A percentile compares a stretch with the other conserved stretches of the same genome.
These are phyloP conservation scores for Aspergillus novofumigatus DNA, from an alignment of 2,329 filamentous ascomycete species.

Conservation along the genomic window DNA sequence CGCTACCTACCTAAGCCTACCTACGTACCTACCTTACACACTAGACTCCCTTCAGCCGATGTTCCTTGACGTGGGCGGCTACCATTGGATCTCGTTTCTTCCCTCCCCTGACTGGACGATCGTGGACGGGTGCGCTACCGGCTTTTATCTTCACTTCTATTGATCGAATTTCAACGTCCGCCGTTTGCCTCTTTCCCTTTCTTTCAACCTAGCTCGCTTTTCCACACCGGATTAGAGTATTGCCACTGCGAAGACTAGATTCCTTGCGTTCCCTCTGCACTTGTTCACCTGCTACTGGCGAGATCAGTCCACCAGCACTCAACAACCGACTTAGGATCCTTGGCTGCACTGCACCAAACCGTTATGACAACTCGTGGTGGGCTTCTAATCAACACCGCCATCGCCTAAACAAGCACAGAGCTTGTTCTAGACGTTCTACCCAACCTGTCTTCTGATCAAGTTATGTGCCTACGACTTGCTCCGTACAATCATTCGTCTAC, in stretches of 20 bases:
- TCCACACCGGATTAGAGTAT: not conserved
- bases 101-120: constrained; percentile 15
- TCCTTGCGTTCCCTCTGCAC: not conserved
- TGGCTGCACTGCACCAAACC: not conserved
- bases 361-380: constrained; percentile 1
- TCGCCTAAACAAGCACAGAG: constrained; percentile 9
- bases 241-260: not conserved
- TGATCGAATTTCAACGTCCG: not conserved
- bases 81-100: constrained; percentile 17
- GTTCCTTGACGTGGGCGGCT: constrained; percentile 21
- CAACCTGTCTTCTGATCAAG: constrained; percentile 17
- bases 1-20: constrained; percentile 4
- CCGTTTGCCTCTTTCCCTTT: not conserved
- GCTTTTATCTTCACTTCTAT: not conserved
- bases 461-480: constrained; percentile 13
- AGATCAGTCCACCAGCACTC: not conserved
- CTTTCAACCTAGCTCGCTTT: not conserved
- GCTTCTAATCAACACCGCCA: constrained; percentile 8
- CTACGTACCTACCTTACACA: no score
- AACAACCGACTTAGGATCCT: no score
- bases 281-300: not conserved
- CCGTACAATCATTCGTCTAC: not conserved
- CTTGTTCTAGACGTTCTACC: constrained; percentile 22
- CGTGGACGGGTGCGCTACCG: not conserved
- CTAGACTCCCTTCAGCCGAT: not conserved